Conservation (phyloP, 805 yeast genomes). For the Cyberlindnera americana region DNA sequence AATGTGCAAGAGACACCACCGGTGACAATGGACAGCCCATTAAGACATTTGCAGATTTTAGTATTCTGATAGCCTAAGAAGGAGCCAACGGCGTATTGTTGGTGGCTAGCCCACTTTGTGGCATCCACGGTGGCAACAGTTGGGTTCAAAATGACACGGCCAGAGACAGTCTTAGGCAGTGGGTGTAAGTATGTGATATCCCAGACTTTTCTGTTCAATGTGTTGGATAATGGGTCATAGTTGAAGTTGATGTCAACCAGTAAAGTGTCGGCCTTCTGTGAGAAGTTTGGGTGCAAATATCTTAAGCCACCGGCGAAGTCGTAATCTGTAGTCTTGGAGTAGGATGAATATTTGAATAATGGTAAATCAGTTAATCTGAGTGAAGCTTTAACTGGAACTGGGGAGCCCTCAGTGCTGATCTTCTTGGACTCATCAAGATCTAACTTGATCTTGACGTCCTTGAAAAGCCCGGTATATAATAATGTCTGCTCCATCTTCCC, state of each 20-base stretch:
- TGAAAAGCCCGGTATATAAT: slow-evolving; percentile 43
- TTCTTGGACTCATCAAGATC: slow-evolving; percentile 34
- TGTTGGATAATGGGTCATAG: slow-evolving; percentile 45
- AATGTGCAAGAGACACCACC: slow-evolving; percentile 60
- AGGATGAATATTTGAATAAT: slow-evolving; percentile 29
- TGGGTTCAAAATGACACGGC: slow-evolving; percentile 45
- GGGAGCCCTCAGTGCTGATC: slow-evolving; percentile 8
- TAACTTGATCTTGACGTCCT: slow-evolving; percentile 36
- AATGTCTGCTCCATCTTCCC: slow-evolving; percentile 34
- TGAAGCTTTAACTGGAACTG: slow-evolving; percentile 44
- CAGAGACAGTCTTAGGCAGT: slow-evolving; percentile 39
- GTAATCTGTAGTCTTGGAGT: slow-evolving; percentile 33
- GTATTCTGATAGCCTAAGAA: slow-evolving; percentile 45
- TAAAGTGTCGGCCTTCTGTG: slow-evolving; percentile 57
- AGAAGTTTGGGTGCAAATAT: slow-evolving; percentile 42
- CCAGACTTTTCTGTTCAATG: slow-evolving; percentile 44
- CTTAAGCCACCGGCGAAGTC: slow-evolving; percentile 33
- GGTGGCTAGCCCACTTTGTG: slow-evolving; percentile 47
- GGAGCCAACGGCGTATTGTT: slow-evolving; percentile 45
- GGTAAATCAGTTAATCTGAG: slow-evolving; percentile 38
- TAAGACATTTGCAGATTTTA: slow-evolving; percentile 22
- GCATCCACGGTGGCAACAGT: slow-evolving; percentile 45
- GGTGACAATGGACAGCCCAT: slow-evolving; percentile 29
- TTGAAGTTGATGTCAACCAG: slow-evolving; percentile 43
- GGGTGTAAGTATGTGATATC: slow-evolving; percentile 47